phyloP scores from a whole-genome alignment of 345 rosid species.

The Tarenaya hassleriana region DNA sequence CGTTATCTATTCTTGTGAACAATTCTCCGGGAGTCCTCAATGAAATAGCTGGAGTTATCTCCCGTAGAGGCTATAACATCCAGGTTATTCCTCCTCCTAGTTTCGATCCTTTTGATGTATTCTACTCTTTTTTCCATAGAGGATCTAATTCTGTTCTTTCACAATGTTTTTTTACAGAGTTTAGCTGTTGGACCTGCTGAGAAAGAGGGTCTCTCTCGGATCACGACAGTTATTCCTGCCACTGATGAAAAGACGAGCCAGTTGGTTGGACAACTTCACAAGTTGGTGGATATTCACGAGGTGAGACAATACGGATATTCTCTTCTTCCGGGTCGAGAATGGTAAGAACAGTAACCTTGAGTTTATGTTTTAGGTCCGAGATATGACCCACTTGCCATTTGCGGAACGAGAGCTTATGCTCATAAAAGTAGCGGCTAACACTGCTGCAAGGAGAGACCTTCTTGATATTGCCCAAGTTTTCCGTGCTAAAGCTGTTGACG shows the following conservation, averaged over 20 bases:
- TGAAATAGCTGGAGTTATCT: constrained; percentile 59
- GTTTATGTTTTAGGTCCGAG: constrained; percentile 32
- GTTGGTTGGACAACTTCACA: constrained; percentile 62
- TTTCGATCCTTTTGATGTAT: background rate
- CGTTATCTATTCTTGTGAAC: constrained; percentile 56
- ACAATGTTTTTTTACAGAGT: constrained; percentile 37
- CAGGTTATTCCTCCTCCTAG: constrained; percentile 38
- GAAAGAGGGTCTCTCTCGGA: constrained; percentile 60
- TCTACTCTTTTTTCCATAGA: constrained; percentile 7
- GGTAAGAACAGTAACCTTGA: background rate
- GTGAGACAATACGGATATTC: constrained; percentile 26
- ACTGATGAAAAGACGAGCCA: constrained; percentile 63
- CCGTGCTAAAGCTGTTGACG: constrained; percentile 61
- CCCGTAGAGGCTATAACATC: constrained; percentile 70
- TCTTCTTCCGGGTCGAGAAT: background rate
- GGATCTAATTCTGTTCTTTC: constrained; percentile 8
- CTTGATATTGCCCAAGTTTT: constrained; percentile 64
- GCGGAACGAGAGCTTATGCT: constrained; percentile 65
- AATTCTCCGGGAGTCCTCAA: constrained; percentile 66
- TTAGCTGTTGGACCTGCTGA: constrained; percentile 68
- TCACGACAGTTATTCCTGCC: constrained; percentile 70
- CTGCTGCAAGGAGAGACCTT: constrained; percentile 59
- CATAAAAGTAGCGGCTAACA: constrained; percentile 59
- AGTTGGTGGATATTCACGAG: constrained; percentile 62
- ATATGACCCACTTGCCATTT: constrained; percentile 63